Conservation (phyloP, 1,284 basidiomycete species). For the Ganoderma boninense region DNA sequence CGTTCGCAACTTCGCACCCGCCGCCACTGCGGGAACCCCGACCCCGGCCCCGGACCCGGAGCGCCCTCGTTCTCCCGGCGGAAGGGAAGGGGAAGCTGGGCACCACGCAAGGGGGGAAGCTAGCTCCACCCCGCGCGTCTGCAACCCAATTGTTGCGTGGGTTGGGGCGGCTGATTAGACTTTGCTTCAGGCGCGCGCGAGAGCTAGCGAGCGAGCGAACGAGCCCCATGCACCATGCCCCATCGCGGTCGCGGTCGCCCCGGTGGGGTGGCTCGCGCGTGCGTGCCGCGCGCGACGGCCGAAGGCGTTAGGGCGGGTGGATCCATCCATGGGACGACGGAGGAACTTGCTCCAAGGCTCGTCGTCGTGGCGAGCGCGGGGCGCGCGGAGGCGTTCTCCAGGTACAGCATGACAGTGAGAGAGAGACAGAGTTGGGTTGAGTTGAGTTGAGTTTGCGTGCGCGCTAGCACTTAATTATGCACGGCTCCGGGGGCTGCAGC, state of each 20-base stretch:
- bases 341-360: not conserved
- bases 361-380: not conserved
- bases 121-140: not conserved
- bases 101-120: not conserved
- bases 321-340: not conserved
- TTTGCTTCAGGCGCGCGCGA: conserved; percentile 10
- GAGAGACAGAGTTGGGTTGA: too few relatives aligned
- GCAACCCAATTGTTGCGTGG: conserved; percentile 4
- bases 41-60: conserved; percentile 1
- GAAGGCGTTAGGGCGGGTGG: not conserved
- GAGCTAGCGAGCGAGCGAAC: too few relatives aligned
- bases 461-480: conserved; percentile 2
- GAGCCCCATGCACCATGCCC: too few relatives aligned
- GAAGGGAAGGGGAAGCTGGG: not conserved
- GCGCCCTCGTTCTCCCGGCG: not conserved
- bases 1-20: conserved; percentile 5
- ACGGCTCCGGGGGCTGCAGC: not conserved
- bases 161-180: conserved; percentile 18
- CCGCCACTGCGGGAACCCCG: not conserved
- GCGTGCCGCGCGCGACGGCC: not conserved
- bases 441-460: not conserved
- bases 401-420: too few relatives aligned
- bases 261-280: not conserved
- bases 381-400: not conserved
- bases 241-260: too few relatives aligned